Conservation (phyloP, 2,329 filamentous ascomycete species). For the Pseudocercospora pini-densiflorae region DNA sequence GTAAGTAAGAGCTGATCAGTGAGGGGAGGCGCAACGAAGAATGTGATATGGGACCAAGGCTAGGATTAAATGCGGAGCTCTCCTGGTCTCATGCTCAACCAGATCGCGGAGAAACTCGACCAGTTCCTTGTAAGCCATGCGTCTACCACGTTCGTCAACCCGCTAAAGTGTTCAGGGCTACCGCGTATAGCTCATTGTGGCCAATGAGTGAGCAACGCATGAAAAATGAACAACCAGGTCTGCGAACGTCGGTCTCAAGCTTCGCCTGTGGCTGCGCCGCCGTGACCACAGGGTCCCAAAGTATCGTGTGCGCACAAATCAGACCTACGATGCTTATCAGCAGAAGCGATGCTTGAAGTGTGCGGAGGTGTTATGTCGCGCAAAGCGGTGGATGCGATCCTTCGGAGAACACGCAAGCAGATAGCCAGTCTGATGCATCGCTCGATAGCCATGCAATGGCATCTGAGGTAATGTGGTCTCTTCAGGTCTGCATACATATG, state of each 20-base stretch:
- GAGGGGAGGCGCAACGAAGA: too few species aligned
- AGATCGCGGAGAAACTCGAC: too few species aligned
- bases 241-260: not conserved
- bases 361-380: not conserved
- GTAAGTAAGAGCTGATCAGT: not conserved
- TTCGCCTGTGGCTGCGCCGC: not conserved
- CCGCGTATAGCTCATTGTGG: not conserved
- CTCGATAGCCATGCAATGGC: not conserved
- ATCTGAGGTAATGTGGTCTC: not conserved
- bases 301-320: conserved; percentile 6
- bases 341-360: not conserved
- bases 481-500: not conserved
- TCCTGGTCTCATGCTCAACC: too few species aligned
- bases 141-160: not conserved
- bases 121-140: too few species aligned
- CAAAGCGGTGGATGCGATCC: not conserved
- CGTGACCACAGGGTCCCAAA: not conserved
- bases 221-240: not conserved
- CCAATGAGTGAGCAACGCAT: not conserved
- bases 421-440: too few species aligned
- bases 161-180: not conserved
- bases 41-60: too few species aligned
- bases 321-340: conserved; percentile 14
- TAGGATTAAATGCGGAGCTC: too few species aligned
- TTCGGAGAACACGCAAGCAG: too few species aligned